These are phyloP conservation scores for Zanthoxylum bungeanum DNA, from an alignment of 345 rosid genomes.

Conservation along the genomic window DNA sequence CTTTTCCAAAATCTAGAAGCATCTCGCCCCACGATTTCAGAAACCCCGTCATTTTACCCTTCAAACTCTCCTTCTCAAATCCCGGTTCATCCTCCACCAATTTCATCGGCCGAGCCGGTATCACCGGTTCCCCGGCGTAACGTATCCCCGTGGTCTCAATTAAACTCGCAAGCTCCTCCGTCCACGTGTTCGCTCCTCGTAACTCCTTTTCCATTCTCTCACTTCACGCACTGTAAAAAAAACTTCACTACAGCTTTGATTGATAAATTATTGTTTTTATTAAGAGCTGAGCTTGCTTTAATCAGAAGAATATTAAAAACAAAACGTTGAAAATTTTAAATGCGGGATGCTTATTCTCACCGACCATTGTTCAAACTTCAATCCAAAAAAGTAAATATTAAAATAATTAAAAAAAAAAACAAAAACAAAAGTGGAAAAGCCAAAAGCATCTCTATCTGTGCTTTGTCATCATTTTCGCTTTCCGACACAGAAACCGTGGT, in stretches of 20 bases:
- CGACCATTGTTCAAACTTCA: too few relatives aligned
- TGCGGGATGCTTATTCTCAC: too few relatives aligned
- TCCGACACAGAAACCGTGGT: slow-evolving; percentile 36
- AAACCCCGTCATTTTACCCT: slow-evolving; percentile 67
- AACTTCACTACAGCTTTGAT: slow-evolving; percentile 10
- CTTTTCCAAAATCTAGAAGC: slow-evolving; percentile 74
- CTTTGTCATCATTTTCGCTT: slow-evolving; percentile 23
- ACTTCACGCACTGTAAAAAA: slow-evolving; percentile 9
- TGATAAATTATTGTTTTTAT: background rate
- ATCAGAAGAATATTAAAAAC: slow-evolving; percentile 23
- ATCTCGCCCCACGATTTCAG: slow-evolving; percentile 90
- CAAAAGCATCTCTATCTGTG: slow-evolving; percentile 12
- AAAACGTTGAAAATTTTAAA: too few relatives aligned
- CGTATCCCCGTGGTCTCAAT: slow-evolving; percentile 44
- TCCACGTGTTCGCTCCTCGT: slow-evolving; percentile 61
- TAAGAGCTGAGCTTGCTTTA: too few relatives aligned
- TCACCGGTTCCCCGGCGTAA: slow-evolving; percentile 40
- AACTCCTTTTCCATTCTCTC: slow-evolving; percentile 63
- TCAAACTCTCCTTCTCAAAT: slow-evolving; percentile 49
- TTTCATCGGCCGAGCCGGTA: slow-evolving; percentile 12
- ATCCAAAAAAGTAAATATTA: slow-evolving; percentile 2
- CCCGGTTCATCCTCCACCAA: slow-evolving; percentile 19
- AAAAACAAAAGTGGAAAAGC: slow-evolving; percentile 25
- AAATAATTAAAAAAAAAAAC: too few relatives aligned
- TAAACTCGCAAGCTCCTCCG: slow-evolving; percentile 64